Percentiles rank a stretch among this genome's conserved stretches.
Conservation (phyloP, 1,284 basidiomycete genomes). For the Kwoniella shivajii region DNA sequence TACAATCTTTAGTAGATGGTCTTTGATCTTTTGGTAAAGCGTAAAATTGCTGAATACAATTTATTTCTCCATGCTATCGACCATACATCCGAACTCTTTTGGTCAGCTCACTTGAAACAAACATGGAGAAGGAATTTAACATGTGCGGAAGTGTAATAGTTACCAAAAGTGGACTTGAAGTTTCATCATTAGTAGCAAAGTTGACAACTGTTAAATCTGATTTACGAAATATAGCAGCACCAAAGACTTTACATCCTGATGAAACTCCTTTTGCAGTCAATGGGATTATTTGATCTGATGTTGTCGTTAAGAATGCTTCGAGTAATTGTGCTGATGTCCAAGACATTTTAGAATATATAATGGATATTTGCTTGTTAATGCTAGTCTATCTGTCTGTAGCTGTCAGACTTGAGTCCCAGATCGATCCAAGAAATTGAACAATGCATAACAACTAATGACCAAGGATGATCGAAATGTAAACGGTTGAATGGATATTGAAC, state of each 20-base stretch:
- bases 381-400: too few species aligned
- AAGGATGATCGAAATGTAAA: too few species aligned
- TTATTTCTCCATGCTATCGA: conserved; percentile 41
- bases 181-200: conserved; percentile 35
- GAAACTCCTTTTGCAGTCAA: conserved; percentile 28
- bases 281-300: conserved; percentile 29
- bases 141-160: conserved; percentile 2
- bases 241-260: conserved; percentile 35
- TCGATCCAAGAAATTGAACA: too few species aligned
- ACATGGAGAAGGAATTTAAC: neutral
- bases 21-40: conserved; percentile 18
- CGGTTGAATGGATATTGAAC: too few species aligned
- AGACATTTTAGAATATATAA: too few species aligned
- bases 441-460: too few species aligned
- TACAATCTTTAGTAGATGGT: conserved; percentile 29
- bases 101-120: neutral
- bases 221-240: conserved; percentile 39
- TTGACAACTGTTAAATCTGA: conserved; percentile 32
- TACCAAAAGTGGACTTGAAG: conserved; percentile 27
- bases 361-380: too few species aligned
- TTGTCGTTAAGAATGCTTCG: conserved; percentile 24
- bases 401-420: too few species aligned
- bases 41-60: conserved; percentile 36
- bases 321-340: conserved; percentile 19
- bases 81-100: too few species aligned